phyloP scores from a whole-genome alignment of 2,329 filamentous ascomycete genomes.

The Diaporthe ampelina region DNA sequence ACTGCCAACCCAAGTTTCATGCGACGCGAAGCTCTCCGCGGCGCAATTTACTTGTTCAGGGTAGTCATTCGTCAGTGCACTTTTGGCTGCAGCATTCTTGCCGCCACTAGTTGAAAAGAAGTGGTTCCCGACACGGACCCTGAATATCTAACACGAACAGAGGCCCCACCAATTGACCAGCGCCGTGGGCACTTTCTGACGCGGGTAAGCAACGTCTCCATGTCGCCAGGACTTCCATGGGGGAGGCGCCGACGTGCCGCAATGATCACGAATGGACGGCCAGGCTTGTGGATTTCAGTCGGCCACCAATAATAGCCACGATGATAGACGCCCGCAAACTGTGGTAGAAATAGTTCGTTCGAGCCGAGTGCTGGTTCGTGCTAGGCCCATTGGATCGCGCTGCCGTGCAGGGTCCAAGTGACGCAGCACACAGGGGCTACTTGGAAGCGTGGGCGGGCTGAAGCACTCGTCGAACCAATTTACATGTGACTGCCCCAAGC shows the following conservation, averaged over 20 bases:
- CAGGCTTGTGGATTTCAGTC: background rate
- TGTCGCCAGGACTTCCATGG: background rate
- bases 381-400: background rate
- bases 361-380: background rate
- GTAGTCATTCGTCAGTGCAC: conserved; percentile 28
- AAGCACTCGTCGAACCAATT: conserved; percentile 17
- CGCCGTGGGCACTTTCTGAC: background rate
- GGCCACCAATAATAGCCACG: background rate
- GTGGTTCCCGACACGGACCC: conserved; percentile 24
- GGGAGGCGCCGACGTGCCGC: background rate
- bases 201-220: background rate
- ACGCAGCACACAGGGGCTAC: conserved; percentile 21
- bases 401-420: conserved; percentile 29
- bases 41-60: conserved; percentile 28
- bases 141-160: conserved; percentile 19
- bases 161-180: background rate
- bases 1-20: background rate
- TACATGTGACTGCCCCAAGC: conserved; percentile 27
- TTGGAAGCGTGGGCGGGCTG: background rate
- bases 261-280: background rate
- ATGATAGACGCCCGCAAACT: background rate
- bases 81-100: conserved; percentile 27
- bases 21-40: conserved; percentile 12
- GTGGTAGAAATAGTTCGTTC: background rate
- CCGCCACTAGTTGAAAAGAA: conserved; percentile 27